These are phyloP conservation scores for Colletotrichum somersetense DNA, from an alignment of 2,329 filamentous ascomycete genomes.

Conservation along the genomic window DNA sequence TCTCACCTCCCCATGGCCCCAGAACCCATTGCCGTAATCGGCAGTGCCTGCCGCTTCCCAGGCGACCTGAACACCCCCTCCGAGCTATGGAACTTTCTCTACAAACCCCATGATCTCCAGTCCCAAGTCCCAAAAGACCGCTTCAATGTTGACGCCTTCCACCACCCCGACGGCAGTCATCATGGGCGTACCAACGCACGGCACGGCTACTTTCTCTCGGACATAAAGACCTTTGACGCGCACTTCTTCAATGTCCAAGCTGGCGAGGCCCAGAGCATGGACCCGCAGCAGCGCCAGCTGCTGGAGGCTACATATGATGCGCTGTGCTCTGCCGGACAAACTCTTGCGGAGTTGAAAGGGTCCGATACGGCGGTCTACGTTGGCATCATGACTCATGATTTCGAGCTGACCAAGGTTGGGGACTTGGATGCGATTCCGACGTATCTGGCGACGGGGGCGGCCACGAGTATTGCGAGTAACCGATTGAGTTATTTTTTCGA, in stretches of 20 bases:
- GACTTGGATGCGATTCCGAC: constrained; percentile 45
- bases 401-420: constrained; percentile 41
- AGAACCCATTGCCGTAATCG: constrained; percentile 45
- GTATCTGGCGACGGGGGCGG: constrained; percentile 51
- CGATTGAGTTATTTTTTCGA: constrained; percentile 57
- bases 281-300: constrained; percentile 51
- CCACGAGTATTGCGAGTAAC: constrained; percentile 52
- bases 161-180: constrained; percentile 14
- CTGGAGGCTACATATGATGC: constrained; percentile 54
- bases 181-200: constrained; percentile 44
- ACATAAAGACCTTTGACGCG: constrained; percentile 45
- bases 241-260: constrained; percentile 49
- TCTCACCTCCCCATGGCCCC: no score
- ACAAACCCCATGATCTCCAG: constrained; percentile 29
- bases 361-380: constrained; percentile 33
- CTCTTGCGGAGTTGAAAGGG: constrained; percentile 9
- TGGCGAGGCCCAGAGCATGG: constrained; percentile 48
- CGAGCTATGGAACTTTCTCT: constrained; percentile 42
- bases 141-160: constrained; percentile 25
- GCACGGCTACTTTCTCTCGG: constrained; percentile 43
- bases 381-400: constrained; percentile 47
- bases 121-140: constrained; percentile 19
- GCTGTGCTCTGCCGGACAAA: constrained; percentile 42
- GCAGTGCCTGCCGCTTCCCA: constrained; percentile 45
- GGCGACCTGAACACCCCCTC: constrained; percentile 43